phyloP scores from a whole-genome alignment of 805 yeast species.

The Candida palmyrensis region DNA sequence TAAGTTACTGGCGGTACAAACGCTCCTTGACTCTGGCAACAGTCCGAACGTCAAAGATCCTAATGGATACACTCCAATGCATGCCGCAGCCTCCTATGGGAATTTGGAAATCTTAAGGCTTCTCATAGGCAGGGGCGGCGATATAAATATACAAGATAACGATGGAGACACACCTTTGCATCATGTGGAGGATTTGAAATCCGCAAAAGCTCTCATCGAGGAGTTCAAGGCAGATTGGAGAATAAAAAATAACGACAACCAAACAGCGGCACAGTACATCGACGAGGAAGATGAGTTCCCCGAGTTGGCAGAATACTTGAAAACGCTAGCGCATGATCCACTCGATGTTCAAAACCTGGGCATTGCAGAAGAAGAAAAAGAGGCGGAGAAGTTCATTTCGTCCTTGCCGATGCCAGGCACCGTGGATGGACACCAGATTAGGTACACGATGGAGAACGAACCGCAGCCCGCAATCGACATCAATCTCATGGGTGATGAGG shows the following conservation, averaged over 20 bases:
- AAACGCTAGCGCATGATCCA: constrained; percentile 31
- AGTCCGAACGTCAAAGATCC: constrained; percentile 77
- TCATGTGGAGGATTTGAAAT: constrained; percentile 67
- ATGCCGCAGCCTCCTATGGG: constrained; percentile 95
- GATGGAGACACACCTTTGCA: constrained; percentile 97
- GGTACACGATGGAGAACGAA: constrained; percentile 48
- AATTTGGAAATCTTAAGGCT: constrained; percentile 61
- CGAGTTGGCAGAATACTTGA: constrained; percentile 65
- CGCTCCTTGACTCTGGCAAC: constrained; percentile 46
- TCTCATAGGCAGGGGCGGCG: constrained; percentile 60
- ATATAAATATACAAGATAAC: constrained; percentile 72
- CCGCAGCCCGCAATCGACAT: constrained; percentile 35
- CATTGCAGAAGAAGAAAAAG: constrained; percentile 9
- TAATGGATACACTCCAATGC: constrained; percentile 94
- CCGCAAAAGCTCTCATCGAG: constrained; percentile 65
- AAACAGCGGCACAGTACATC: constrained; percentile 66
- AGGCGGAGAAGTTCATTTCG: constrained; percentile 13
- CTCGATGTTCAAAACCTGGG: constrained; percentile 8
- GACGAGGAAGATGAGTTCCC: constrained; percentile 86
- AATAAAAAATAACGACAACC: constrained; percentile 65
- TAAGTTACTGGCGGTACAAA: constrained; percentile 52
- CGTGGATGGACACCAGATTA: constrained; percentile 46
- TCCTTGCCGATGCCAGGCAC: constrained; percentile 33
- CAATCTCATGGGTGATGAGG: constrained; percentile 29
- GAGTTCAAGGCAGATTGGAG: constrained; percentile 63